Evolutionary conservation across 176 grass and related monocot species (phyloP).

Genomic region (Canna indica): DNA sequence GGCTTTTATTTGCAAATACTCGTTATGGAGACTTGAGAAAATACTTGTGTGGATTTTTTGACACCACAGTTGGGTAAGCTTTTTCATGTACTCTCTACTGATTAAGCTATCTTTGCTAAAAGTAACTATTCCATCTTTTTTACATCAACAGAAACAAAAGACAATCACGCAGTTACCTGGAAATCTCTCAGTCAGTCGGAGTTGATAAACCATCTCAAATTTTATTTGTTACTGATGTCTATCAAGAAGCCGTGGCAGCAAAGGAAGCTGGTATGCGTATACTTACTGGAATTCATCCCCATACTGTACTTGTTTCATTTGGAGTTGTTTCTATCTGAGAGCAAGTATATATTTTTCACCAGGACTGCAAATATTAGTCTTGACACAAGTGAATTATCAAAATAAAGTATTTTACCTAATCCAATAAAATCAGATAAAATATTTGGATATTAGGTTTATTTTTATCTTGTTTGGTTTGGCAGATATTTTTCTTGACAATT

Average conservation of each 20-base stretch:
- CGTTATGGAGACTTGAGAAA: conserved; percentile 60
- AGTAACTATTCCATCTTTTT: conserved; percentile 7
- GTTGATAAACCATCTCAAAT: conserved; percentile 78
- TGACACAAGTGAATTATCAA: neutral
- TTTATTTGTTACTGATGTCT: conserved; percentile 82
- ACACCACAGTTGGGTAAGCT: conserved; percentile 77
- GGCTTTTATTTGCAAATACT: conserved; percentile 86
- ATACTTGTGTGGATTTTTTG: conserved; percentile 79
- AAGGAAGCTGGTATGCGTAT: conserved; percentile 55
- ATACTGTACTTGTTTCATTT: neutral
- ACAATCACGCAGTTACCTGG: conserved; percentile 69
- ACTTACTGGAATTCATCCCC: neutral
- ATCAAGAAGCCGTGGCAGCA: conserved; percentile 79
- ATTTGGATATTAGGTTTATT: no score
- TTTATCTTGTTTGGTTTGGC: no score
- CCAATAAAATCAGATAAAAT: no score
- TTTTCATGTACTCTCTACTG: neutral
- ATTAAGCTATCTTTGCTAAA: neutral
- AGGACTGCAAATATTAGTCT: neutral
- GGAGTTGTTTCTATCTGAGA: neutral
- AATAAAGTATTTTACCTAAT: neutral
- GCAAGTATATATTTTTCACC: neutral
- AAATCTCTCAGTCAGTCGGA: conserved; percentile 70
- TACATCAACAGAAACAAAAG: conserved; percentile 62
- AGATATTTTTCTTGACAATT: no score